A percentile compares a stretch with the other conserved stretches of the same genome.
Evolutionary conservation across 179 eudicot genomes (phyloP).

Genomic region (Heliamphora ciliata): DNA sequence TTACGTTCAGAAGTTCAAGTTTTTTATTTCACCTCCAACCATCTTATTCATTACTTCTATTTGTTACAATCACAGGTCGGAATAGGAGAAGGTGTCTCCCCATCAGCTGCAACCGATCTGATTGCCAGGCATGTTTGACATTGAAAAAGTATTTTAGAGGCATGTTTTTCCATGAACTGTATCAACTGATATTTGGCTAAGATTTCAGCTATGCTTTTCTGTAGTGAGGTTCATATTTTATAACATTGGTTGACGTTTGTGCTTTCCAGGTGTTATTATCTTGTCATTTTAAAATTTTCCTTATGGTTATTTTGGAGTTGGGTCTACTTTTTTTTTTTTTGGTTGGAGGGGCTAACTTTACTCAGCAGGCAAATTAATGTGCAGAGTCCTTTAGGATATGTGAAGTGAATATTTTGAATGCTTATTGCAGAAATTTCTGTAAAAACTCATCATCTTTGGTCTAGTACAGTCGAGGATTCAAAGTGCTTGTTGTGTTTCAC

Average conservation of each 20-base stretch:
- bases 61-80: slow-evolving; percentile 59
- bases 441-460: not conserved
- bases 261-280: slow-evolving; percentile 2
- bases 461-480: not conserved
- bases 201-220: not conserved
- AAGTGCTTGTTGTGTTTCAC: too few relatives aligned
- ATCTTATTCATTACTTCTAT: slow-evolving; percentile 13
- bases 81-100: slow-evolving; percentile 98
- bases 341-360: not conserved
- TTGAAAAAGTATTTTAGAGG: slow-evolving; percentile 21
- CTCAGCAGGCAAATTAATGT: not conserved
- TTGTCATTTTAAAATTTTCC: not conserved
- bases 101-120: slow-evolving; percentile 95
- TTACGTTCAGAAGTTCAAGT: not conserved
- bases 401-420: not conserved
- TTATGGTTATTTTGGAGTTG: not conserved
- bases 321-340: not conserved
- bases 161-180: slow-evolving; percentile 18
- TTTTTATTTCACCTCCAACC: not conserved
- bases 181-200: slow-evolving; percentile 12
- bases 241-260: not conserved
- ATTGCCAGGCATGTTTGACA: slow-evolving; percentile 79
- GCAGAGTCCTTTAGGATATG: not conserved
- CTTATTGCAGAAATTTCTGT: not conserved
- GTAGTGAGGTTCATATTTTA: not conserved